Evolutionary conservation across 495 filamentous ascomycete species (phyloP), one percentile per base, ranked within the genome.

Genomic region (Aspergillus sparsus): DNA sequence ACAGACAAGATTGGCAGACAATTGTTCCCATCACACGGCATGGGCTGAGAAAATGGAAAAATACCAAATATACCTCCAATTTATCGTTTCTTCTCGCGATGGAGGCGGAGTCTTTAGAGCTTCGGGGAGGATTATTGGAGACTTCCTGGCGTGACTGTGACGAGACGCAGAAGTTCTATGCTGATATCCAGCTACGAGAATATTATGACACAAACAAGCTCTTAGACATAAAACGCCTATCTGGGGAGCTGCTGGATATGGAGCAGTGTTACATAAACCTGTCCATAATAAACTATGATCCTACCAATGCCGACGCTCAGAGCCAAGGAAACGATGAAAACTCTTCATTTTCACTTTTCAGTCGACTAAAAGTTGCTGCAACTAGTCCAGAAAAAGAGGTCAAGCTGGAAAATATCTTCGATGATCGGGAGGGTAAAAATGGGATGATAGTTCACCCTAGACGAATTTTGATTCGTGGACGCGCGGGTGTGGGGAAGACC

Each of bases 401-500:
- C 15, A 49, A 15, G 34, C 49, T 61, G 7, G 32, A 10, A 35
- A 35, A 56, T 16, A 9, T 61, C 15, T 61, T 55, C 34, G 31
- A 34, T 34, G 35, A 42, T 32, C 58, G 58, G 0, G 35, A 60
- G 46, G 6, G 21, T 10, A 7, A 13, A 27, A 16, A 46, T 13
- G 36, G 47, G 18, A 46, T 9, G 11, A 46, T 32, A 3, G 32
- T 21, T 7, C 49, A 55, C 13, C 57, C 57, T 3, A 53, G 47
- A 34, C 60, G 75, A 45, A 70, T 80, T 42, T 53, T 78, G 51
- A 80, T 80, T 56, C 69, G 72, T 49, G 77, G 77, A 55, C 73
- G 66, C 8, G 73, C 77, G 7, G 77, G 77, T 35, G 70, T 78
- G 13, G 77, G 77, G 16, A 80, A 80, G 67, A 77, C 76, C 57